These are phyloP conservation scores for Yamadazyma oceani DNA, from an alignment of 1,139 yeast genomes.

Conservation along the genomic window DNA sequence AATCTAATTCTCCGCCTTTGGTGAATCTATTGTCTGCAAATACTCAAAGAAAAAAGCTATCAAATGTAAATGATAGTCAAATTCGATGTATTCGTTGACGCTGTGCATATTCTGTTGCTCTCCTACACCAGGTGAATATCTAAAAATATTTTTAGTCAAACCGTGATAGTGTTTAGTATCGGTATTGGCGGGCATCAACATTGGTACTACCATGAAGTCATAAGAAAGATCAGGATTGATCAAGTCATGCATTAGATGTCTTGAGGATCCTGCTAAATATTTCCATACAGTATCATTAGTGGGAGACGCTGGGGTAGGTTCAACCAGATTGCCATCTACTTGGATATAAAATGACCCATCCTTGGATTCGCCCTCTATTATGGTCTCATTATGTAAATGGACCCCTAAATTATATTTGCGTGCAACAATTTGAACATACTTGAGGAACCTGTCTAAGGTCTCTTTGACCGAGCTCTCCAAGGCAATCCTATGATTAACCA, in stretches of 20 bases:
- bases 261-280: slow-evolving; percentile 41
- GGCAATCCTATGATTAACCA: slow-evolving; percentile 38
- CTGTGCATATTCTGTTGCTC: slow-evolving; percentile 32
- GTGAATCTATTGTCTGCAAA: slow-evolving; percentile 24
- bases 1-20: slow-evolving; percentile 1
- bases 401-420: slow-evolving; percentile 28
- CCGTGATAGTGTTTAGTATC: slow-evolving; percentile 81
- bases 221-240: slow-evolving; percentile 33
- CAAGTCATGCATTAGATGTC: slow-evolving; percentile 45
- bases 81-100: slow-evolving; percentile 39
- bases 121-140: slow-evolving; percentile 50
- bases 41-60: slow-evolving; percentile 42
- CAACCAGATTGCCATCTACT: slow-evolving; percentile 18
- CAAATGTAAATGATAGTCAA: slow-evolving; percentile 42
- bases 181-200: slow-evolving; percentile 76
- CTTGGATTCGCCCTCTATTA: slow-evolving; percentile 17
- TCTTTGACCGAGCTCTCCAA: slow-evolving; percentile 27
- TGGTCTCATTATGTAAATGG: slow-evolving; percentile 21
- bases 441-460: slow-evolving; percentile 23
- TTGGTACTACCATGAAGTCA: slow-evolving; percentile 60
- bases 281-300: slow-evolving; percentile 39
- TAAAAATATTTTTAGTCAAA: slow-evolving; percentile 68
- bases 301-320: slow-evolving; percentile 42
- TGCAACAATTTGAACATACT: slow-evolving; percentile 28
- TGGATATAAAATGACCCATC: slow-evolving; percentile 28